Evolutionary conservation across 1,284 basidiomycete genomes (phyloP), one percentile per base, ranked within the genome.

Genomic region (Sphaerobolus stellatus): DNA sequence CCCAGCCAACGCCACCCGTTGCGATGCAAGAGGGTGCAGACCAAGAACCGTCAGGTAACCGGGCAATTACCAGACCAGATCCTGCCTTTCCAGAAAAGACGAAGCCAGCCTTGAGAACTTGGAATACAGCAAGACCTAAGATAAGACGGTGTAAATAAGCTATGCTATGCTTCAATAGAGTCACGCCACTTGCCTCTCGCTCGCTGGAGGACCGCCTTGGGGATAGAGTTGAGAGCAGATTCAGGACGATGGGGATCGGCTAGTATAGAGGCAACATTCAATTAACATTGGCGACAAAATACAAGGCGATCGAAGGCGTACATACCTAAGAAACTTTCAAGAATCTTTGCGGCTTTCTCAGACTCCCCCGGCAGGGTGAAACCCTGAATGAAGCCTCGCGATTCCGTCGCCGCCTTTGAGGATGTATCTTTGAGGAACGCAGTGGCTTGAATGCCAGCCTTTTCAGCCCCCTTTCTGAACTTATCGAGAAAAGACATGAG

Each of bases 41-140:
- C 96, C 96, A 98, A 20, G 91, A 94, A 58, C 96, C 97, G 67
- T 98, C 95, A 4, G 92, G 90, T 33, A 98, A 82, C 16, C 97
- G 86, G 9, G 96, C 92, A 64, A 98, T 90, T 67, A 99, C 94
- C 56, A 99, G 74, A 8, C 96, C 96, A 1, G 91, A 94, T 33
- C 96, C 96, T 1, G 92, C 94, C 72, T 95, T 96, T 50, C 94
- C 96, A 8, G 92, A 94, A 79, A 98, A 97, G 54, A 98, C 85
- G 75, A 98, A 98, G 2, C 95, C 94, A 5, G 92, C 93, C 70
- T 92, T 92, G 69, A 98, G 74, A 25, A 98, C 93, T 62, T 94
- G 93, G 80, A 98, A 98, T 58, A 98, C 81, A 28, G 96, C 96
- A 54, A 99, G 85, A 53, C 94, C 92, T 94, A 61, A 1, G 1